Base-by-base conservation (phyloP, 1,284 basidiomycete genomes). In the Neolentinus lepideus region DNA sequence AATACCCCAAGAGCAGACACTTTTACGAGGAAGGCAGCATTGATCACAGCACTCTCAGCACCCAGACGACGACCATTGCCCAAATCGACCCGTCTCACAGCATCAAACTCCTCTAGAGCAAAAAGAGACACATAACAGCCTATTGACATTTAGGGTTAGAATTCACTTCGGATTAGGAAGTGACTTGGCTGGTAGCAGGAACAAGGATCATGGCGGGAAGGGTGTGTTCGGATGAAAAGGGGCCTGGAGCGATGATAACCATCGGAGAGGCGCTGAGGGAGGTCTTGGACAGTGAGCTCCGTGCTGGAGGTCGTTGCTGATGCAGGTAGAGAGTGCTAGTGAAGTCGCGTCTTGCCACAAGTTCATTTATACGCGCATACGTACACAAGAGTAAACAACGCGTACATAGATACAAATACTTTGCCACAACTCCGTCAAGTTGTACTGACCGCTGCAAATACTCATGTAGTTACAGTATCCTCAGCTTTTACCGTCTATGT, bases 81-180 rank as follows among this genome's bases (percentile, higher is more conserved):
- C 47, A 29, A 11, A 29, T 21, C 22, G 22, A 6, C n/a, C 14
- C 27, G 47, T 26, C 16, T 8, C 47, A 50, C 9, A 26, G 22
- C 47, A 50, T n/a, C 16, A 6, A 25, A 25, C 47, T 50, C 47
- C 47, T 50, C 47, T 4, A 3, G 47, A 50, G 27, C 24, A 50
- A 11, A 50, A 50, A 6, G 12, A 6, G 27, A 29, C 47, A 50
- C 47, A 26, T 29, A 25, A 21, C 47, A 50, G 22, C 47, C 47
- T 50, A 29, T 50, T 4, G 47, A 29, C 47, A 50, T 21, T 50
- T 50, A 50, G 47, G 47, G 47, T 50, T 50, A 50, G 47, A 25
- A 26, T 25, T 50, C 47, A 50, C 47, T 50, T 29, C 47, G 27
- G 47, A 21, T 50, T 50, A 50, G 47, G 47, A 50, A 50, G 22